Evolutionary conservation across 176 grass and related monocot species (phyloP).

Genomic region (Oryza rufipogon): DNA sequence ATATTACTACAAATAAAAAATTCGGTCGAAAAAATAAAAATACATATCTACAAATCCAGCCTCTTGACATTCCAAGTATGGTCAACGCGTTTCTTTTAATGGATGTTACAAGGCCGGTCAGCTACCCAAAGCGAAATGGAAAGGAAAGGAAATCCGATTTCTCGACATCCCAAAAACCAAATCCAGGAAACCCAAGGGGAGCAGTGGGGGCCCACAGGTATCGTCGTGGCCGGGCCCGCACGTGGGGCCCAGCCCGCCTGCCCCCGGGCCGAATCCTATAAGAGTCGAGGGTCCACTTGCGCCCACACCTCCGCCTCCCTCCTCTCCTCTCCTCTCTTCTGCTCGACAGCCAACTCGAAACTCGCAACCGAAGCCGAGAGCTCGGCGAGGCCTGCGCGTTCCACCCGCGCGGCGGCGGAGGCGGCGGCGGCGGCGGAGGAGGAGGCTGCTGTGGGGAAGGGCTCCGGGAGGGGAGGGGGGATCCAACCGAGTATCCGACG

Average conservation of each 20-base stretch:
- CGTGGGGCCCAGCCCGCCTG: neutral
- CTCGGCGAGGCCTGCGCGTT: neutral
- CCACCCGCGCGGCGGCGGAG: neutral
- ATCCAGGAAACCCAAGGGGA: neutral
- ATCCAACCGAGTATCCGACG: neutral
- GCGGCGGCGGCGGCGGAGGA: neutral
- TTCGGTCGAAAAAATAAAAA: no score
- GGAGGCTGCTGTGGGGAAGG: neutral
- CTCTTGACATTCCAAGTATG: neutral
- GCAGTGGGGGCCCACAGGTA: conserved; percentile 28
- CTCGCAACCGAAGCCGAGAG: conserved; percentile 20
- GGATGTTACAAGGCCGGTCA: neutral
- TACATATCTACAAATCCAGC: no score
- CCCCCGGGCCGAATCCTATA: conserved; percentile 49
- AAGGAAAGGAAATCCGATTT: neutral
- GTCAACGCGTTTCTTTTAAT: neutral
- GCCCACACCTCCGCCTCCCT: neutral
- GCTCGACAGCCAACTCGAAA: conserved; percentile 38
- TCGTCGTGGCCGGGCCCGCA: conserved; percentile 24
- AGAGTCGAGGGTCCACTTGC: conserved; percentile 38
- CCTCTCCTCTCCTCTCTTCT: neutral
- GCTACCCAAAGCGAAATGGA: neutral
- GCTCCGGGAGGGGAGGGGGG: neutral
- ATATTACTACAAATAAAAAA: no score
- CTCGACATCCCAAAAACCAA: neutral